Percentiles rank a stretch among this genome's conserved stretches.
Evolutionary conservation across 2,329 filamentous ascomycete genomes (phyloP).

Genomic region (Colletotrichum sansevieriae): DNA sequence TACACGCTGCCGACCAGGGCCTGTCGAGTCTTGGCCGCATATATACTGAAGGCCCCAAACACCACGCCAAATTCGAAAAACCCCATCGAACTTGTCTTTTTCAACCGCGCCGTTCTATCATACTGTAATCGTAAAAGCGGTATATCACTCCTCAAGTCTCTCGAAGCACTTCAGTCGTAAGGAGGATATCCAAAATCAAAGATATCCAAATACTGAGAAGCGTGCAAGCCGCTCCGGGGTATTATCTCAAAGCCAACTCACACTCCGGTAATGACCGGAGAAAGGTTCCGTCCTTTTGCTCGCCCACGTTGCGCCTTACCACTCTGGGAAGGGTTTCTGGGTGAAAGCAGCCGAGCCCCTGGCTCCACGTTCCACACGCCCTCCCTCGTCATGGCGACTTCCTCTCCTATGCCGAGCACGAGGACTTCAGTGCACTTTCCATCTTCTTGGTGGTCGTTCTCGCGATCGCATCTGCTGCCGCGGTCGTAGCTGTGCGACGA

Average conservation of each 20-base stretch:
- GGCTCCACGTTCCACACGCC: constrained; percentile 49
- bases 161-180: background rate
- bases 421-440: constrained; percentile 55
- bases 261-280: constrained; percentile 28
- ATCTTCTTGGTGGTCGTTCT: constrained; percentile 1
- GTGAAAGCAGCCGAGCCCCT: background rate
- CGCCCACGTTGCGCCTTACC: constrained; percentile 10
- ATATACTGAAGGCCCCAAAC: too few relatives aligned
- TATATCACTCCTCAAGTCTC: background rate
- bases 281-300: constrained; percentile 17
- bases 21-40: too few relatives aligned
- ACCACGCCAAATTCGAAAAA: too few relatives aligned
- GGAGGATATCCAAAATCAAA: background rate
- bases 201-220: background rate
- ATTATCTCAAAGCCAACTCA: constrained; percentile 9
- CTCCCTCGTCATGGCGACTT: constrained; percentile 57
- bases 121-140: background rate
- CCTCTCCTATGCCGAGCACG: constrained; percentile 57
- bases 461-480: constrained; percentile 9
- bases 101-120: background rate
- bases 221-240: background rate
- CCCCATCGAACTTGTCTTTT: too few relatives aligned
- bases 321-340: background rate
- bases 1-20: too few relatives aligned
- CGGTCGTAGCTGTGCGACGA: constrained; percentile 6